A percentile compares a stretch with the other conserved stretches of the same genome.
phyloP scores from a whole-genome alignment of 805 yeast species.

The Wickerhamomyces kurtzmanii region DNA sequence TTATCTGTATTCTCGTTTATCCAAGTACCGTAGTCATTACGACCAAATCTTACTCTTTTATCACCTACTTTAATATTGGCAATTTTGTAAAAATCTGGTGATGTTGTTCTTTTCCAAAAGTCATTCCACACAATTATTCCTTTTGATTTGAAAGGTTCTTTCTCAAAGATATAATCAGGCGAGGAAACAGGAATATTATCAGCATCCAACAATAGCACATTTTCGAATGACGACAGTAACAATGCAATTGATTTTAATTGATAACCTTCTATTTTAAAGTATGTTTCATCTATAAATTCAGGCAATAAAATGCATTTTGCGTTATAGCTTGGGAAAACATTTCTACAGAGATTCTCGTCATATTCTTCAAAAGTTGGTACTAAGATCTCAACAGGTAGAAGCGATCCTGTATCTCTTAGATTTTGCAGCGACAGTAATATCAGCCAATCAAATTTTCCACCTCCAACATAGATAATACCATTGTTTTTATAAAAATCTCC shows the following conservation, averaged over 20 bases:
- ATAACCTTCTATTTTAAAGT: conserved; percentile 47
- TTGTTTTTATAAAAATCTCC: conserved; percentile 17
- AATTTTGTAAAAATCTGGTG: conserved; percentile 58
- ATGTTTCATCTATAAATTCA: conserved; percentile 38
- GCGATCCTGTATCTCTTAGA: conserved; percentile 48
- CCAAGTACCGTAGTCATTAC: conserved; percentile 20
- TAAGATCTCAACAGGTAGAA: conserved; percentile 66
- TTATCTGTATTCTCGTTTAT: conserved; percentile 11
- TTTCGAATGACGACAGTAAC: conserved; percentile 63
- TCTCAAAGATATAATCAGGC: conserved; percentile 44
- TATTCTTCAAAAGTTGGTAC: conserved; percentile 59
- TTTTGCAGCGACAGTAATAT: conserved; percentile 56
- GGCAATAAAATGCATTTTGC: conserved; percentile 61
- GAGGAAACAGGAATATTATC: conserved; percentile 61
- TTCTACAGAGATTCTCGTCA: conserved; percentile 57
- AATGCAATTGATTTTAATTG: conserved; percentile 65
- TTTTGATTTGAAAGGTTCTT: conserved; percentile 37
- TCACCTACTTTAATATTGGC: conserved; percentile 40
- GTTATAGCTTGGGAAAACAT: conserved; percentile 45
- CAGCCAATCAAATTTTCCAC: conserved; percentile 69
- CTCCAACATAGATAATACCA: conserved; percentile 68
- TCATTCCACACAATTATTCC: conserved; percentile 69
- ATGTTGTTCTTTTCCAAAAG: conserved; percentile 73
- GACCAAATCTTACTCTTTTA: conserved; percentile 23
- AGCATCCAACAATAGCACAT: conserved; percentile 63